Percentiles rank a stretch among this genome's conserved stretches.
phyloP scores from a whole-genome alignment of 805 yeast species.

The Sugiyamaella marilandica region DNA sequence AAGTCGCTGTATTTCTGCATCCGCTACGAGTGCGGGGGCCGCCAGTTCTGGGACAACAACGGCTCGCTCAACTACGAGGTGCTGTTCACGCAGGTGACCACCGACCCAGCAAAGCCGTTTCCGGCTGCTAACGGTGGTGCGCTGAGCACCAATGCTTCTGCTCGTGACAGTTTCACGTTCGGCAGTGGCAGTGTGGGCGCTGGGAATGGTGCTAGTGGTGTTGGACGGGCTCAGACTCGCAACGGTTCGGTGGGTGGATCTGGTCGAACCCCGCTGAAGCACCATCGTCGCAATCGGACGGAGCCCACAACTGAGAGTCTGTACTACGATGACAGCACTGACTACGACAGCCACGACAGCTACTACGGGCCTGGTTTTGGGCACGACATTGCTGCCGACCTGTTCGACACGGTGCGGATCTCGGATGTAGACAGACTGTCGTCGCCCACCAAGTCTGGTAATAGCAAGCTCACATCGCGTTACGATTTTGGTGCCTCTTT shows the following conservation, averaged over 20 bases:
- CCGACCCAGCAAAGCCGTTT: too few relatives aligned
- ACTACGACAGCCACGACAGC: conserved; percentile 11
- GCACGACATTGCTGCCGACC: not conserved
- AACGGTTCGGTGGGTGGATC: not conserved
- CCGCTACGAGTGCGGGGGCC: conserved; percentile 44
- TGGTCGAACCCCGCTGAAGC: not conserved
- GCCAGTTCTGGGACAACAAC: conserved; percentile 80
- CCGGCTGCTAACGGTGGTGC: too few relatives aligned
- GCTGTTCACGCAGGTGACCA: conserved; percentile 30
- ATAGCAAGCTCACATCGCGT: conserved; percentile 18
- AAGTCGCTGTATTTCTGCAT: conserved; percentile 50
- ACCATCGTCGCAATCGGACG: conserved; percentile 14
- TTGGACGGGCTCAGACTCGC: not conserved
- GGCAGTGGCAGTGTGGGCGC: too few relatives aligned
- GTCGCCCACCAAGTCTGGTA: conserved; percentile 15
- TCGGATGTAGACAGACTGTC: not conserved
- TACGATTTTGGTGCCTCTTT: conserved; percentile 21
- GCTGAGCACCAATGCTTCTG: too few relatives aligned
- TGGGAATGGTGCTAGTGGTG: too few relatives aligned
- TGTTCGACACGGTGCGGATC: conserved; percentile 7
- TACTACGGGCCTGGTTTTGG: not conserved
- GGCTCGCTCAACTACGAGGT: conserved; percentile 52
- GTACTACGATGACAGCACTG: conserved; percentile 8
- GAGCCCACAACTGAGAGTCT: conserved; percentile 9
- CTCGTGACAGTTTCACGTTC: too few relatives aligned